A percentile compares a stretch with the other conserved stretches of the same genome.
Evolutionary conservation across 305 asterid species (phyloP).

Genomic region (Coffea humblotiana): DNA sequence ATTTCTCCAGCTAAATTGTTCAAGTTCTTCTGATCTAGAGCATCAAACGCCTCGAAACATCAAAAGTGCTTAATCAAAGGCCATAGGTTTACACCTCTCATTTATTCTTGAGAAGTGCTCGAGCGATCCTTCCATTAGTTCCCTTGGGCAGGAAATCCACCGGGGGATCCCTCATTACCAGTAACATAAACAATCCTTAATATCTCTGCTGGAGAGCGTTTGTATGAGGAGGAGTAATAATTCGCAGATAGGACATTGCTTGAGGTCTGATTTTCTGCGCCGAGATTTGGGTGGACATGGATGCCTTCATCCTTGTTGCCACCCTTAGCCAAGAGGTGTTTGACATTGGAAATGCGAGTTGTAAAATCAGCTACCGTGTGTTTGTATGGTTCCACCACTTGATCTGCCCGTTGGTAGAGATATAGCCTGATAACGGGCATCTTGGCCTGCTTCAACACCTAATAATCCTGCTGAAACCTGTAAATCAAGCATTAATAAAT

Average conservation of each 20-base stretch:
- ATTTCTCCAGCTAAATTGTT: too few species aligned
- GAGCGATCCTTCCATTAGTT: conserved; percentile 31
- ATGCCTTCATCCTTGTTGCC: conserved; percentile 38
- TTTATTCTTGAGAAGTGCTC: neutral
- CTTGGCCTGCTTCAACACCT: conserved; percentile 44
- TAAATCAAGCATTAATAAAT: neutral
- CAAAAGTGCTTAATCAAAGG: too few species aligned
- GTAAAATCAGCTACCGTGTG: conserved; percentile 40
- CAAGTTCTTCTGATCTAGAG: too few species aligned
- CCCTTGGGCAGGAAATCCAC: neutral
- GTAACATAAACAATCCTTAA: neutral
- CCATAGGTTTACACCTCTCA: too few species aligned
- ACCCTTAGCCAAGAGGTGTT: conserved; percentile 28
- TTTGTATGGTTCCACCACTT: conserved; percentile 25
- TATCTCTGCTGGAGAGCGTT: neutral
- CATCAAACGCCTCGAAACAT: too few species aligned
- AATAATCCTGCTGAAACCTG: conserved; percentile 43
- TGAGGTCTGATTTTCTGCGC: neutral
- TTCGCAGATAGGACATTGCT: neutral
- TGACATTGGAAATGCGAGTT: conserved; percentile 24
- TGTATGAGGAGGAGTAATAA: neutral
- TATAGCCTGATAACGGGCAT: conserved; percentile 32
- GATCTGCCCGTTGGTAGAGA: conserved; percentile 21
- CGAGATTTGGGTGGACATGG: neutral
- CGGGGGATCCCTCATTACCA: neutral